Conservation (phyloP, 225 moss, liverwort and hornwort genomes). For the Straminergon stramineum region DNA sequence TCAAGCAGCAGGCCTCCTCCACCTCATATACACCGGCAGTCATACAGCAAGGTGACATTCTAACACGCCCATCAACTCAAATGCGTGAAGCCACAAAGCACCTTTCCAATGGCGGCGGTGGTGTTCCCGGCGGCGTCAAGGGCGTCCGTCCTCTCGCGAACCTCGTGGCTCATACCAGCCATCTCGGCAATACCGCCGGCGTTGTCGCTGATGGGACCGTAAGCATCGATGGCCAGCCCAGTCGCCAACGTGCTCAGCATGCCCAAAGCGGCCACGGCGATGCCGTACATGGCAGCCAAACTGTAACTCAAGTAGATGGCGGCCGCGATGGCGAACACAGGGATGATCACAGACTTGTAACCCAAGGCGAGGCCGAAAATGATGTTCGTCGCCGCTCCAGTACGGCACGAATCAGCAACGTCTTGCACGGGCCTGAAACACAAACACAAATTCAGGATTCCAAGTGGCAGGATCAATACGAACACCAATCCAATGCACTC, state of each 20-base stretch:
- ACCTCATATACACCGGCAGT: background rate
- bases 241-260: slow-evolving; percentile 67
- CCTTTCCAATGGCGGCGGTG: slow-evolving; percentile 62
- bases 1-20: too few species aligned
- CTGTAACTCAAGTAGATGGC: slow-evolving; percentile 68
- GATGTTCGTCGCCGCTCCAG: slow-evolving; percentile 68
- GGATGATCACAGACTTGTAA: slow-evolving; percentile 63
- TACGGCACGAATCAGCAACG: slow-evolving; percentile 57
- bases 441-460: background rate
- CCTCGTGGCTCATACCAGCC: slow-evolving; percentile 69
- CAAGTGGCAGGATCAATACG: background rate
- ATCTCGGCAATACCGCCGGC: slow-evolving; percentile 76
- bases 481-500: too few species aligned
- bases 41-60: too few species aligned
- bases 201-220: slow-evolving; percentile 77
- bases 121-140: slow-evolving; percentile 60
- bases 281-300: slow-evolving; percentile 70
- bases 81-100: background rate
- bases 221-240: slow-evolving; percentile 57
- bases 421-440: slow-evolving; percentile 50
- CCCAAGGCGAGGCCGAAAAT: slow-evolving; percentile 67
- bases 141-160: slow-evolving; percentile 49
- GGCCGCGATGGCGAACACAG: slow-evolving; percentile 55
- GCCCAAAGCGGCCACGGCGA: slow-evolving; percentile 60
- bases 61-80: background rate